These are phyloP conservation scores for Diaporthe destruens DNA, from an alignment of 2,329 filamentous ascomycete genomes.

Conservation along the genomic window DNA sequence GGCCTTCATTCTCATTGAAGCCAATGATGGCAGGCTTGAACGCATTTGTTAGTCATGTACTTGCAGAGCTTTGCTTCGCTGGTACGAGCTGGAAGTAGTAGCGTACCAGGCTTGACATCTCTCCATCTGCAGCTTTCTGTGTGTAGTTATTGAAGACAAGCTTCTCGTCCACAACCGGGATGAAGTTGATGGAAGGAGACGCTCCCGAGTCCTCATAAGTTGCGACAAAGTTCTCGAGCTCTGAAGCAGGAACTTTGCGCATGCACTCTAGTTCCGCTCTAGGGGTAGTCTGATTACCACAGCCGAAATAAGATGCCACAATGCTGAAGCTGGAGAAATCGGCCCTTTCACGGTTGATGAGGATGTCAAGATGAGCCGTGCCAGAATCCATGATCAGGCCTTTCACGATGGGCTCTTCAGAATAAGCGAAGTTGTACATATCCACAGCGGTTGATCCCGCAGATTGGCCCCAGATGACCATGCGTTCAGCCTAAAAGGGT, in stretches of 20 bases:
- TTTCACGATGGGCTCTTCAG: constrained; percentile 56
- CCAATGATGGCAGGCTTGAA: constrained; percentile 45
- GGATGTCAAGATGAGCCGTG: constrained; percentile 46
- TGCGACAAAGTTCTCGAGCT: constrained; percentile 51
- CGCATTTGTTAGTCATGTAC: neutral
- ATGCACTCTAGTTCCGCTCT: constrained; percentile 54
- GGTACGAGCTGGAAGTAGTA: neutral
- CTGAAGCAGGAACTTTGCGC: constrained; percentile 49
- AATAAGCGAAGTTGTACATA: constrained; percentile 57
- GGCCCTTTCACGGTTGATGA: constrained; percentile 13
- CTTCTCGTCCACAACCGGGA: constrained; percentile 49
- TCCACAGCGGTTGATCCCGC: constrained; percentile 57
- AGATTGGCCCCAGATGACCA: constrained; percentile 63
- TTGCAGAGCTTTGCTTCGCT: neutral
- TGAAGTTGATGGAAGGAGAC: constrained; percentile 49
- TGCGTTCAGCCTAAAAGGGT: constrained; percentile 47
- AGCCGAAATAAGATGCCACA: constrained; percentile 54
- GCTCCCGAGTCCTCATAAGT: constrained; percentile 46
- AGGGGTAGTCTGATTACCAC: constrained; percentile 51
- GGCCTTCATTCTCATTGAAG: constrained; percentile 45
- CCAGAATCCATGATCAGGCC: constrained; percentile 56
- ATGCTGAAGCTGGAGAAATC: constrained; percentile 53
- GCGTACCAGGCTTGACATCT: constrained; percentile 48
- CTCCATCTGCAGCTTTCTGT: constrained; percentile 45
- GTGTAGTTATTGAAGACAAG: constrained; percentile 52